Evolutionary conservation across 148 eudicot species (phyloP), one percentile per base, ranked within the genome.

Genomic region (Silene uniflora): DNA sequence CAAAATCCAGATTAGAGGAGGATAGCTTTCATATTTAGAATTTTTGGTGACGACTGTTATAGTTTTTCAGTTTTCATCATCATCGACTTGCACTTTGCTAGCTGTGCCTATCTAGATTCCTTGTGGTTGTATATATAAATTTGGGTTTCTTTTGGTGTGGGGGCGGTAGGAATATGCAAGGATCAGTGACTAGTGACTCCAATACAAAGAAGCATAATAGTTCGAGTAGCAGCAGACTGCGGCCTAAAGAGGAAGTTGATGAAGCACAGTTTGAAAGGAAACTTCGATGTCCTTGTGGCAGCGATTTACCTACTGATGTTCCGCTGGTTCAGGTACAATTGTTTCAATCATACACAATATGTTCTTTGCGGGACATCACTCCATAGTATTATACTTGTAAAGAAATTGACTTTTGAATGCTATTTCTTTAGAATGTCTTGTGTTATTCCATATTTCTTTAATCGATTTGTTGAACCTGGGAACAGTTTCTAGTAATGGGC

Each of bases 281-380:
- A 71, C 21, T 85, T 62, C 81, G 80, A 17, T 85, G 87, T 75
- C 80, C 83, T 59, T 85, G 87, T 77, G 85, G 82, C 62, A 42
- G 67, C 73, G 79, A 77, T 77, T 67, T 62, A 58, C 73, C 65
- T 17, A 35, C 5, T 75, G 62, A 18, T 62, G 73, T 75, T 52
- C 56, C 46, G 3, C 59, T 83, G 19, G 72, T 85, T 69, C 85
- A 85, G 87, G 87, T 82, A 64, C 39, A 46, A 14, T 62, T 21
- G 29, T 76, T 18, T 66, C 27, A 67, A 42, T 67, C 68, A 62
- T 42, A 60, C 19, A 62, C 44, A 62, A 35, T 46, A 39, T 46
- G 19, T n/a, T 10, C 13, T 47, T 46, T 24, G 10, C 47, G 59
- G 11, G 5, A 22, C n/a, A 23, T 21, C 59, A 69, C 23, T 47